Percentiles rank a stretch among this genome's conserved stretches.
Conservation (phyloP, 805 yeast genomes). For the Candida incommunis region DNA sequence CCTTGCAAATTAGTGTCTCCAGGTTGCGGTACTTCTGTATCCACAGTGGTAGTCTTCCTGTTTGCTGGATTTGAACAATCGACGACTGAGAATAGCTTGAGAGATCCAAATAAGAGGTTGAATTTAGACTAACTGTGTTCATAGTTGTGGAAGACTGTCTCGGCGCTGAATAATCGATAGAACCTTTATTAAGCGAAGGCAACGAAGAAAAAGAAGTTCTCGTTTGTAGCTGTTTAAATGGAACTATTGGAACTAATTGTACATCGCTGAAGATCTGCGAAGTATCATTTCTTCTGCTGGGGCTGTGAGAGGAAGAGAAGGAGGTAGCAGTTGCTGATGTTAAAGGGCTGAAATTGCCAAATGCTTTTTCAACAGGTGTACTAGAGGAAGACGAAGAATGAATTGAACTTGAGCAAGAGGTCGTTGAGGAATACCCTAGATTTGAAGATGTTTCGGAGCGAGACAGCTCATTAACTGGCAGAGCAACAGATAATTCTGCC, state of each 20-base stretch:
- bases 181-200: background rate
- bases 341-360: no score
- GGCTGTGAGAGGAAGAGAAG: no score
- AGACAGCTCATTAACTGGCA: no score
- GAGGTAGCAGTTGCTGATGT: no score
- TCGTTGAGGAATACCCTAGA: no score
- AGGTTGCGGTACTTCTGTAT: slow-evolving; percentile 10
- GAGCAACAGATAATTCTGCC: no score
- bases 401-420: no score
- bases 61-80: slow-evolving; percentile 7
- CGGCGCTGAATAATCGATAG: slow-evolving; percentile 4
- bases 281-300: background rate
- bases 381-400: no score
- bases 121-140: background rate
- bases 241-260: background rate
- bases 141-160: background rate
- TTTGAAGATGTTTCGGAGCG: no score
- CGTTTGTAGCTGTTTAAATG: background rate
- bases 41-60: slow-evolving; percentile 15
- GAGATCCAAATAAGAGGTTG: slow-evolving; percentile 11
- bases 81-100: slow-evolving; percentile 5
- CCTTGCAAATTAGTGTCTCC: slow-evolving; percentile 11
- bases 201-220: background rate
- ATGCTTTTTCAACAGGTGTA: no score
- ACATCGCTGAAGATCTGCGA: background rate